phyloP scores from a whole-genome alignment of 2,329 filamentous ascomycete genomes.

The Colletotrichum simmondsii region DNA sequence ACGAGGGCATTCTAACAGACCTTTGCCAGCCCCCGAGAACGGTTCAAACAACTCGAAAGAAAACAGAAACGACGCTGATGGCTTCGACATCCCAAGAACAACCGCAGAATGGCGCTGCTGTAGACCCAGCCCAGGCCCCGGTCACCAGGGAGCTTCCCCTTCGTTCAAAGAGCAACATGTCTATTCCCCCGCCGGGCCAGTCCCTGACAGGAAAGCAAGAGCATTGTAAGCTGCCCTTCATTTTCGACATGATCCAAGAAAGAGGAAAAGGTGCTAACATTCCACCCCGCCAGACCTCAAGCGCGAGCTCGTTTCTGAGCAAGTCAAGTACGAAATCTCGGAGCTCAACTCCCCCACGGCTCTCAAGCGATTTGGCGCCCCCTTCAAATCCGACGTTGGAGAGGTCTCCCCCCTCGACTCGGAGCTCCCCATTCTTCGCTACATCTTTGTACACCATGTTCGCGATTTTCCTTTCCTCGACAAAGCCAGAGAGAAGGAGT shows the following conservation, averaged over 20 bases:
- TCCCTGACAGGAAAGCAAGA: slow-evolving; percentile 94
- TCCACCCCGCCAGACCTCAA: slow-evolving; percentile 78
- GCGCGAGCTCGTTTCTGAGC: slow-evolving; percentile 89
- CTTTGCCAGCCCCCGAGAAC: slow-evolving; percentile 3
- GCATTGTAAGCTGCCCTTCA: slow-evolving; percentile 75
- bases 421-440: slow-evolving; percentile 90
- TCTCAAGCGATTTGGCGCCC: slow-evolving; percentile 92
- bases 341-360: slow-evolving; percentile 96
- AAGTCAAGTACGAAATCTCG: slow-evolving; percentile 89
- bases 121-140: slow-evolving; percentile 16
- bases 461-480: slow-evolving; percentile 98
- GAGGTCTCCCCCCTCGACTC: slow-evolving; percentile 95
- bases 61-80: slow-evolving; percentile 22
- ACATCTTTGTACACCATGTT: slow-evolving; percentile 98
- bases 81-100: slow-evolving; percentile 31
- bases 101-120: slow-evolving; percentile 35
- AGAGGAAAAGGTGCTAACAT: neutral
- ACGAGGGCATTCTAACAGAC: neutral
- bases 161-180: slow-evolving; percentile 42
- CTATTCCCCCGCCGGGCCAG: slow-evolving; percentile 54
- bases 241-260: neutral
- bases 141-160: slow-evolving; percentile 33
- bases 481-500: slow-evolving; percentile 97
- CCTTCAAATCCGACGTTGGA: slow-evolving; percentile 91
- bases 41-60: neutral